Conservation (phyloP, 2,329 filamentous ascomycete genomes). For the Pseudocercospora pini-densiflorae region DNA sequence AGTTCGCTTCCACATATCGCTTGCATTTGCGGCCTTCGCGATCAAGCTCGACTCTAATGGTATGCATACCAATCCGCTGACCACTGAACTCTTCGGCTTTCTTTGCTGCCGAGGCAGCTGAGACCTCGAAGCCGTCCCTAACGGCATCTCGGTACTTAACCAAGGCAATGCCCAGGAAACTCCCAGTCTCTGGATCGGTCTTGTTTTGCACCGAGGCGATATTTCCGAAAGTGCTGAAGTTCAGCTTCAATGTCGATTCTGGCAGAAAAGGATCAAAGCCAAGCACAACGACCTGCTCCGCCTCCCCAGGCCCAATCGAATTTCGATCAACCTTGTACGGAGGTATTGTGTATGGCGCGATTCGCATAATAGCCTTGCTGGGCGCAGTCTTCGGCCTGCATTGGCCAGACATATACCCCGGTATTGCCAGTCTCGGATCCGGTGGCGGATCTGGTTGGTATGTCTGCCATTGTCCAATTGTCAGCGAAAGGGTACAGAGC, state of each 20-base stretch:
- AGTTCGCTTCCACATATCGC: slow-evolving; percentile 73
- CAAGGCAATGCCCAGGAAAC: slow-evolving; percentile 89
- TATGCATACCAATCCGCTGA: slow-evolving; percentile 75
- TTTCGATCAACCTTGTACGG: slow-evolving; percentile 84
- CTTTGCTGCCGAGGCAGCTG: slow-evolving; percentile 80
- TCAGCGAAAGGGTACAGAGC: slow-evolving; percentile 48
- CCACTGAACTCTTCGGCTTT: slow-evolving; percentile 79
- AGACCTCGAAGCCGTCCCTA: slow-evolving; percentile 58
- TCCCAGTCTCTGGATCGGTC: slow-evolving; percentile 92
- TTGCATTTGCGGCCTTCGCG: slow-evolving; percentile 83
- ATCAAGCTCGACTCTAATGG: slow-evolving; percentile 84
- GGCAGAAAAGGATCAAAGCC: slow-evolving; percentile 92
- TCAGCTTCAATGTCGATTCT: slow-evolving; percentile 69
- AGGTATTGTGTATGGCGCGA: slow-evolving; percentile 77
- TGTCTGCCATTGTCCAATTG: slow-evolving; percentile 60
- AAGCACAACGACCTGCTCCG: slow-evolving; percentile 89
- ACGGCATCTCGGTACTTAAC: slow-evolving; percentile 82
- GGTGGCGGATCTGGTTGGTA: slow-evolving; percentile 67
- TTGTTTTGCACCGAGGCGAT: slow-evolving; percentile 92
- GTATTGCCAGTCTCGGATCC: slow-evolving; percentile 78
- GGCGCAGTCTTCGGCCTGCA: slow-evolving; percentile 59
- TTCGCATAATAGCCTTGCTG: slow-evolving; percentile 71
- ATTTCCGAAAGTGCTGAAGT: slow-evolving; percentile 82
- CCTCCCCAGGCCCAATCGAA: slow-evolving; percentile 85
- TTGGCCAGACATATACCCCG: slow-evolving; percentile 60